These are phyloP conservation scores for Centaurea solstitialis DNA, from an alignment of 129 eudicot species.

Conservation along the genomic window DNA sequence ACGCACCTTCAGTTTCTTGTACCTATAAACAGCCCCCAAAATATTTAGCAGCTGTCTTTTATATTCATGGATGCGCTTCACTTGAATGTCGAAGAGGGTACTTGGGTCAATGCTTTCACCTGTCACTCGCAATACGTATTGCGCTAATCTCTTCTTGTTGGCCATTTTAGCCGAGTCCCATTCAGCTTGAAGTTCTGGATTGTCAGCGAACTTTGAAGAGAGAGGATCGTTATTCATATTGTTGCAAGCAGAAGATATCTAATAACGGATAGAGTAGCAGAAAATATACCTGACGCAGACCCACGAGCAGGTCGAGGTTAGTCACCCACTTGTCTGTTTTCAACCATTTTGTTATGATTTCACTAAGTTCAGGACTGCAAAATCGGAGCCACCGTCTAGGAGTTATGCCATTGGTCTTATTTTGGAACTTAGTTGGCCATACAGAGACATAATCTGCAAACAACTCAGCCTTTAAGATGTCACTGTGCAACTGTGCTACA, in stretches of 20 bases:
- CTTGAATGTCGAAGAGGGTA: constrained; percentile 94
- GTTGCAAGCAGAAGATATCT: constrained; percentile 1
- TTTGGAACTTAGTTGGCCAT: constrained; percentile 98
- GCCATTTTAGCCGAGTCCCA: constrained; percentile 98
- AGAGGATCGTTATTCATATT: constrained; percentile 13
- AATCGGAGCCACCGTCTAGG: constrained; percentile 98
- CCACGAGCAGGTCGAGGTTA: constrained; percentile 82
- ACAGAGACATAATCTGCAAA: constrained; percentile 90
- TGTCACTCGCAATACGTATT: constrained; percentile 74
- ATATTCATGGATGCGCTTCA: constrained; percentile 96
- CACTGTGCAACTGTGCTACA: constrained; percentile 98
- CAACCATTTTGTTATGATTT: constrained; percentile 91
- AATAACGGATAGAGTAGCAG: neutral
- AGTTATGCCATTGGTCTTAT: constrained; percentile 97
- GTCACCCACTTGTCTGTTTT: constrained; percentile 98
- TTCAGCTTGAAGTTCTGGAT: constrained; percentile 79
- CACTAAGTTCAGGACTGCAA: constrained; percentile 97
- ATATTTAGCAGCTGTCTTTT: constrained; percentile 95
- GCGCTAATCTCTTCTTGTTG: constrained; percentile 78
- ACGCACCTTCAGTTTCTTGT: constrained; percentile 96
- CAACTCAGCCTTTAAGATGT: constrained; percentile 80
- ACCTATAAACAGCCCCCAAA: constrained; percentile 91
- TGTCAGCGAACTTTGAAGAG: constrained; percentile 72
- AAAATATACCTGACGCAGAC: constrained; percentile 75
- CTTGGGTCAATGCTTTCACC: constrained; percentile 91